These are phyloP conservation scores for Tulasnella sp. DNA, from an alignment of 768 basidiomycete genomes.

Conservation along the genomic window DNA sequence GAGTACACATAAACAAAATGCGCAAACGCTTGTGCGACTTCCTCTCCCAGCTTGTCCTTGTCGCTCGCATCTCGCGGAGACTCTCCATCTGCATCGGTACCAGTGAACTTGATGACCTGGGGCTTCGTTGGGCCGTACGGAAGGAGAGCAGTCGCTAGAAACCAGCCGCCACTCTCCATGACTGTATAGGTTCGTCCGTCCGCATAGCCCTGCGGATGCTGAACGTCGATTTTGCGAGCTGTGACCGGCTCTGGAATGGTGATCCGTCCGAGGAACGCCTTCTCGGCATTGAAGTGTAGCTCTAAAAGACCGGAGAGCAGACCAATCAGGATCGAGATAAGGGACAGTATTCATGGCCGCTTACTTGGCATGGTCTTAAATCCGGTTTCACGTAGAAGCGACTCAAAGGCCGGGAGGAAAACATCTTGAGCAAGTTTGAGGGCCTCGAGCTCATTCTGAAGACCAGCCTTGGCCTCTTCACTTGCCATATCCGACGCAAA, in stretches of 20 bases:
- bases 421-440: background rate
- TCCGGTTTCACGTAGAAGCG: background rate
- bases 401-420: background rate
- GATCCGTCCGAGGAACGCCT: background rate
- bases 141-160: background rate
- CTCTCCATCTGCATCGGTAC: background rate
- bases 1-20: slow-evolving; percentile 20
- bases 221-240: background rate
- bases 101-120: background rate
- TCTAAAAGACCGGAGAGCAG: background rate
- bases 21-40: slow-evolving; percentile 19
- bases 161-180: background rate
- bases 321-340: background rate
- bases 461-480: background rate
- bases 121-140: background rate
- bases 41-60: slow-evolving; percentile 12
- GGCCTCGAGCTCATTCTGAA: background rate
- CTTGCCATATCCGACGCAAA: background rate
- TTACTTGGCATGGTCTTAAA: background rate
- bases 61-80: background rate
- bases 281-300: background rate
- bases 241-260: background rate
- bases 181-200: background rate
- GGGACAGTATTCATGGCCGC: background rate
- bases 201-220: background rate